These are phyloP conservation scores for Cladorrhinum sp. DNA, from an alignment of 2,329 filamentous ascomycete species.

Conservation along the genomic window DNA sequence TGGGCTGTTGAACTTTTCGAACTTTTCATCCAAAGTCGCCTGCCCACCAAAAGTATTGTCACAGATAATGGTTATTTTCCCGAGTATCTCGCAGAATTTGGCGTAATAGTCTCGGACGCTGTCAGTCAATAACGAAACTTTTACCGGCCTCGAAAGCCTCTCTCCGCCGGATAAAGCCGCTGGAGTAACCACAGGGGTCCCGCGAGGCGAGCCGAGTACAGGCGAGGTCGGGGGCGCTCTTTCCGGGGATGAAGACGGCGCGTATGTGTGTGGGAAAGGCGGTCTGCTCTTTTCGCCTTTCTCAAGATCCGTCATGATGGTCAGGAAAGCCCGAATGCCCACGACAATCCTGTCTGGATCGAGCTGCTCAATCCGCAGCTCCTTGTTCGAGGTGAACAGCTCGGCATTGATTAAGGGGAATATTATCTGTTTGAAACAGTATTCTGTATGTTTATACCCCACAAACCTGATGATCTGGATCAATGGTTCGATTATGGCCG, in stretches of 20 bases:
- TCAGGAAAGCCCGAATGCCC: conserved; percentile 88
- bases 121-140: conserved; percentile 65
- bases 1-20: conserved; percentile 86
- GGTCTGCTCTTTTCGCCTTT: conserved; percentile 73
- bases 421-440: conserved; percentile 89
- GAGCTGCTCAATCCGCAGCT: conserved; percentile 84
- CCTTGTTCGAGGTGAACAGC: conserved; percentile 70
- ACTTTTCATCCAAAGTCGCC: conserved; percentile 92
- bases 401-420: conserved; percentile 94
- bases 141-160: conserved; percentile 62
- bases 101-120: conserved; percentile 80
- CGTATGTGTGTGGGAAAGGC: conserved; percentile 74
- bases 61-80: conserved; percentile 93
- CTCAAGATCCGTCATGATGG: conserved; percentile 89
- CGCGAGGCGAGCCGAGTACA: conserved; percentile 41
- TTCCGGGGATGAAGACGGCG: conserved; percentile 39
- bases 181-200: conserved; percentile 27
- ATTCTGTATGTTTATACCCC: conserved; percentile 88
- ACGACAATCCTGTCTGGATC: conserved; percentile 98
- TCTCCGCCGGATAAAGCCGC: conserved; percentile 50
- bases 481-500: conserved; percentile 79
- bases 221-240: conserved; percentile 50
- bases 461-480: conserved; percentile 94
- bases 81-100: conserved; percentile 90
- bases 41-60: conserved; percentile 97